Evolutionary conservation across 2,329 filamentous ascomycete species (phyloP).

Genomic region (Exophiala sp.): DNA sequence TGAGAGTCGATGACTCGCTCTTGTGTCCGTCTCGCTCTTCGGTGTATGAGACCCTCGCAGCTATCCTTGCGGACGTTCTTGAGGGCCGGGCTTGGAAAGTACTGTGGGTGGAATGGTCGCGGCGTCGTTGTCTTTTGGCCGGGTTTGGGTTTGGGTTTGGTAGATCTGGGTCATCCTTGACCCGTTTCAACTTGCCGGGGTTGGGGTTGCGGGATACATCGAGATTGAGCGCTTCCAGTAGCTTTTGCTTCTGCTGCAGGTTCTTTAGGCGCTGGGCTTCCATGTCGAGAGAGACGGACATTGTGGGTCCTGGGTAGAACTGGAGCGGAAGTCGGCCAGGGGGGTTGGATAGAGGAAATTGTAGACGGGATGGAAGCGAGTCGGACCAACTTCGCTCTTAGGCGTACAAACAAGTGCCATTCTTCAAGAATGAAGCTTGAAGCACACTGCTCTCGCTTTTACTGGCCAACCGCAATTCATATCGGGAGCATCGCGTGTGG

Average conservation of each 20-base stretch:
- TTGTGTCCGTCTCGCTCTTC: conserved; percentile 19
- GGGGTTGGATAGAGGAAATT: neutral
- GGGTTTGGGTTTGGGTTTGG: conserved; percentile 1
- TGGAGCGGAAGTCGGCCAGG: neutral
- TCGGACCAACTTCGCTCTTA: no score
- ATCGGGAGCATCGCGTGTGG: no score
- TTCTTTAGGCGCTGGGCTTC: conserved; percentile 45
- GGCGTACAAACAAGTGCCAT: no score
- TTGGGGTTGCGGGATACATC: neutral
- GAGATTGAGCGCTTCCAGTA: conserved; percentile 46
- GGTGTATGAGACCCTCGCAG: conserved; percentile 38
- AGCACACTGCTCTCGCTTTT: no score
- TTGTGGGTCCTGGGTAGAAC: neutral
- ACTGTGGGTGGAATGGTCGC: conserved; percentile 14
- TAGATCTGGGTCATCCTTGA: neutral
- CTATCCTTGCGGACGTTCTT: conserved; percentile 46
- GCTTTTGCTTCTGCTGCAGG: conserved; percentile 46
- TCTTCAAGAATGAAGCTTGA: no score
- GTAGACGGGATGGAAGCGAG: no score
- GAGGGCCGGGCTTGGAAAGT: conserved; percentile 6
- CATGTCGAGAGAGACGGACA: conserved; percentile 32
- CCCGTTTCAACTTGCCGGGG: neutral
- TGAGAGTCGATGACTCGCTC: no score
- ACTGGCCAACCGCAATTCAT: no score
- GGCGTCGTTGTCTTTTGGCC: conserved; percentile 39